A percentile compares a stretch with the other conserved stretches of the same genome.
phyloP scores from a whole-genome alignment of 495 filamentous ascomycete species.

The Terfezia boudieri region DNA sequence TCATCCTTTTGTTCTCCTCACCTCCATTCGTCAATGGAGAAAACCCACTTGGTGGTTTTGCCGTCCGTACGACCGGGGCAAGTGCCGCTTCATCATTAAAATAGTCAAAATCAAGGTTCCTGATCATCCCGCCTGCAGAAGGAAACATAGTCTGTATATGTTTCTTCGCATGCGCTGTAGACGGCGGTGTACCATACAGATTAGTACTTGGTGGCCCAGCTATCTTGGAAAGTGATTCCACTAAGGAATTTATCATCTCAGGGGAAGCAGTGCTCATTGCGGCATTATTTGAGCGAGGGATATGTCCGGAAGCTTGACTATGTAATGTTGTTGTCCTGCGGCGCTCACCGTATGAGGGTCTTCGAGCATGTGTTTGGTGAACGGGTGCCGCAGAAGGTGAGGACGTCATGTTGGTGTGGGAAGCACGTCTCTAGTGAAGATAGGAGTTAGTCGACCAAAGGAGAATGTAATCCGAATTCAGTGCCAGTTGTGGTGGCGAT shows the following conservation, averaged over 20 bases:
- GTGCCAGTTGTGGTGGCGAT: too few relatives aligned
- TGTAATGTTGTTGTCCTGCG: not conserved
- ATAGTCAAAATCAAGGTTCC: constrained; percentile 20
- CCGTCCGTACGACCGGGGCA: constrained; percentile 64
- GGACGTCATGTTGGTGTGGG: too few relatives aligned
- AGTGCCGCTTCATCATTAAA: constrained; percentile 45
- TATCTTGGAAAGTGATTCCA: constrained; percentile 76
- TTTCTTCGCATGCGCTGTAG: constrained; percentile 16
- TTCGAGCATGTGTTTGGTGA: not conserved
- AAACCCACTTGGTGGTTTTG: constrained; percentile 54
- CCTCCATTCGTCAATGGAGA: constrained; percentile 43
- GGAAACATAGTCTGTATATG: constrained; percentile 10
- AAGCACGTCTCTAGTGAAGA: not conserved
- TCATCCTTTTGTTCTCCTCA: constrained; percentile 11
- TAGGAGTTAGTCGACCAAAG: not conserved
- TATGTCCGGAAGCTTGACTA: not conserved
- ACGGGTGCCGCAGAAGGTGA: not conserved
- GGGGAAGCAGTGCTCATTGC: constrained; percentile 39
- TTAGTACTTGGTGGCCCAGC: constrained; percentile 14
- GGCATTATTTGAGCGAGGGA: not conserved
- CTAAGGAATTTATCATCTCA: constrained; percentile 81
- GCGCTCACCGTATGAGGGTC: not conserved
- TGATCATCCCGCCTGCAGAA: constrained; percentile 6
- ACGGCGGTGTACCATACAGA: constrained; percentile 15
- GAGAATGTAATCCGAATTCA: not conserved